These are phyloP conservation scores for Xerocomellus chrysenteron DNA, from an alignment of 768 basidiomycete species.

Conservation along the genomic window DNA sequence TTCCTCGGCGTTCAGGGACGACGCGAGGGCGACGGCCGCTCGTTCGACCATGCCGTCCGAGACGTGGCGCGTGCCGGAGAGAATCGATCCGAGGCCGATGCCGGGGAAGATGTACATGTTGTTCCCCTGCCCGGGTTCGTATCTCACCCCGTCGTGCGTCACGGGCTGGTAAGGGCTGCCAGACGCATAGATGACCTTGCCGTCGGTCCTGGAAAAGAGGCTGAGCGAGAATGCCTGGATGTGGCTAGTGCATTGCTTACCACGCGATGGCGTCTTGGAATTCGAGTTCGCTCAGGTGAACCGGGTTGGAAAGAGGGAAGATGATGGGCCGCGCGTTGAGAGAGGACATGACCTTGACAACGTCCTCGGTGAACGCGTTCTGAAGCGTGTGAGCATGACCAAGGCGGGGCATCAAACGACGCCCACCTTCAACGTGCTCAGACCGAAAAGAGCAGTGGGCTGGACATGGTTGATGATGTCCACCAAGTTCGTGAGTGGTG, in stretches of 20 bases:
- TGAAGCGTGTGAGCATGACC: slow-evolving; percentile 9
- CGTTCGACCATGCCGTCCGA: slow-evolving; percentile 72
- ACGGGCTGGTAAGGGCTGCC: slow-evolving; percentile 67
- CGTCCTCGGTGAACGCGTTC: slow-evolving; percentile 62
- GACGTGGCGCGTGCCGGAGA: slow-evolving; percentile 55
- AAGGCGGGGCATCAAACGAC: neutral
- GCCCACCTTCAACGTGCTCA: slow-evolving; percentile 54
- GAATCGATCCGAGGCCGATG: slow-evolving; percentile 61
- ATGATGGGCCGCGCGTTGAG: slow-evolving; percentile 73
- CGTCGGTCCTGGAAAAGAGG: slow-evolving; percentile 49
- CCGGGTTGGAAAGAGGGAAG: slow-evolving; percentile 79
- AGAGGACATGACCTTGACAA: slow-evolving; percentile 61
- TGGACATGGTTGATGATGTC: slow-evolving; percentile 72
- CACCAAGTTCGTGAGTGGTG: slow-evolving; percentile 55
- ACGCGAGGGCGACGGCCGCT: slow-evolving; percentile 58
- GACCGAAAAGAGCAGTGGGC: slow-evolving; percentile 75
- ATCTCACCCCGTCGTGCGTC: slow-evolving; percentile 43
- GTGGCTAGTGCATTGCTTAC: slow-evolving; percentile 30
- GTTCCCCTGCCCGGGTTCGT: slow-evolving; percentile 76
- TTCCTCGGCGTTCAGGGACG: slow-evolving; percentile 58
- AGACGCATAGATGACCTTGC: slow-evolving; percentile 67
- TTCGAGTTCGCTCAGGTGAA: slow-evolving; percentile 58
- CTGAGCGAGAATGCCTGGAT: neutral
- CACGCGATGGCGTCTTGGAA: slow-evolving; percentile 60
- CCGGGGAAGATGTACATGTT: slow-evolving; percentile 74